phyloP scores from a whole-genome alignment of 345 rosid species.

The Jatropha curcas region DNA sequence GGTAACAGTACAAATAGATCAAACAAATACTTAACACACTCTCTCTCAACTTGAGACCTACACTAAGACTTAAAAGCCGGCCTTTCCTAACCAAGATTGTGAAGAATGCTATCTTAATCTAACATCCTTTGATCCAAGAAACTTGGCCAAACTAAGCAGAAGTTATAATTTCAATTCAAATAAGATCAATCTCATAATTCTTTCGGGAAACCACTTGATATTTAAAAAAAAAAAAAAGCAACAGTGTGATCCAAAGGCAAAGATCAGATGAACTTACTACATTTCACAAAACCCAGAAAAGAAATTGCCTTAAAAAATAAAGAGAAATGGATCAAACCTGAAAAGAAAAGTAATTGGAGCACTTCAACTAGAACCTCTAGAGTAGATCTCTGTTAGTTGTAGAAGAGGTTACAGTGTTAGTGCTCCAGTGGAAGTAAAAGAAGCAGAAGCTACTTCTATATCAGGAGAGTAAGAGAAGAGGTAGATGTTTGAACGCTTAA shows the following conservation, averaged over 20 bases:
- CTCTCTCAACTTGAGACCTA: slow-evolving; percentile 3
- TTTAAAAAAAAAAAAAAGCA: background rate
- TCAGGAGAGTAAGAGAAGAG: too few species aligned
- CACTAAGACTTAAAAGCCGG: slow-evolving; percentile 14
- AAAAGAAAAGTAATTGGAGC: background rate
- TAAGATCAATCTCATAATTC: background rate
- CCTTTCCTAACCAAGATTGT: too few species aligned
- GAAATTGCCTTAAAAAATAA: background rate
- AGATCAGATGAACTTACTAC: background rate
- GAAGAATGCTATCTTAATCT: background rate
- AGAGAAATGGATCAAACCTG: slow-evolving; percentile 23
- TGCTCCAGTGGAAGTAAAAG: too few species aligned
- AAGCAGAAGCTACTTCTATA: too few species aligned
- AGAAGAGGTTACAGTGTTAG: background rate
- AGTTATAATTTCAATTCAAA: too few species aligned
- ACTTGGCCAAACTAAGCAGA: background rate
- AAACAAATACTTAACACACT: background rate
- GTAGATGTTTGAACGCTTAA: too few species aligned
- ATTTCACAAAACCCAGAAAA: background rate
- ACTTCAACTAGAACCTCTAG: background rate
- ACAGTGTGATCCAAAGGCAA: background rate
- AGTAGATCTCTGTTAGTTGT: slow-evolving; percentile 14
- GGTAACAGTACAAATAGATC: background rate
- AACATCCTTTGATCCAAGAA: background rate
- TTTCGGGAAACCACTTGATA: background rate